phyloP scores from a whole-genome alignment of 2,329 filamentous ascomycete species.

The Sporothrix brasiliensis region DNA sequence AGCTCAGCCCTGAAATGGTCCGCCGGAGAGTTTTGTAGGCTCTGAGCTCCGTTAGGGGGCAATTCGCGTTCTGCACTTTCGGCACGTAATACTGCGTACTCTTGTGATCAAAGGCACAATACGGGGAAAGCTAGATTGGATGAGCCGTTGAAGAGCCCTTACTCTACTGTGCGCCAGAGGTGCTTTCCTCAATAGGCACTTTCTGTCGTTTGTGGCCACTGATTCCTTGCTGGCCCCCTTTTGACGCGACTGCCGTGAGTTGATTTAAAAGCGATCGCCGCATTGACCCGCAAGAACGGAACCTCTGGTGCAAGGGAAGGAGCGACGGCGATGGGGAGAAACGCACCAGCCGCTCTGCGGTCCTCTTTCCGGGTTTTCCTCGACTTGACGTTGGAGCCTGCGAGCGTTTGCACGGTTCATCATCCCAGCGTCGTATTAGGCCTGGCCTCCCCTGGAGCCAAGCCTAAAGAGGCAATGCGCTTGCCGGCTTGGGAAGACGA shows the following conservation, averaged over 20 bases:
- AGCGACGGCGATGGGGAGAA: conserved; percentile 1
- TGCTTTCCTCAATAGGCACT: conserved; percentile 6
- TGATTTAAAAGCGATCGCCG: conserved; percentile 22
- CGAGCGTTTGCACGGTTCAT: not conserved
- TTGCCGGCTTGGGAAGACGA: conserved; percentile 26
- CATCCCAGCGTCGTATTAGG: conserved; percentile 3
- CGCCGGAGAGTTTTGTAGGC: not conserved
- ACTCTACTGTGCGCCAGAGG: not conserved
- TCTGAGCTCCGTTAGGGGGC: not conserved
- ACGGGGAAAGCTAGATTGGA: not conserved
- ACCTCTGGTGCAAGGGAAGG: conserved; percentile 22
- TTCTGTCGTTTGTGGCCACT: not conserved
- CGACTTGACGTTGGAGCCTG: not conserved
- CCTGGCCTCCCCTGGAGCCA: conserved; percentile 32
- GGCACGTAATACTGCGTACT: not conserved
- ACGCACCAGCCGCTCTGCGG: conserved; percentile 23
- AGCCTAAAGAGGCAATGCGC: conserved; percentile 26
- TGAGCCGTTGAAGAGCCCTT: not conserved
- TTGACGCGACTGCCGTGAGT: conserved; percentile 9
- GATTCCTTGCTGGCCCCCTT: not conserved
- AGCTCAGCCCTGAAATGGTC: conserved; percentile 19
- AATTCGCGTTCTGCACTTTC: not conserved
- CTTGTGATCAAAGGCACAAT: not conserved
- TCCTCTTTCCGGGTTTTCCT: not conserved
- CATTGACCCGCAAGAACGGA: conserved; percentile 30